Evolutionary conservation across 2,329 filamentous ascomycete species (phyloP).

Genomic region (Verticillium klebahnii): DNA sequence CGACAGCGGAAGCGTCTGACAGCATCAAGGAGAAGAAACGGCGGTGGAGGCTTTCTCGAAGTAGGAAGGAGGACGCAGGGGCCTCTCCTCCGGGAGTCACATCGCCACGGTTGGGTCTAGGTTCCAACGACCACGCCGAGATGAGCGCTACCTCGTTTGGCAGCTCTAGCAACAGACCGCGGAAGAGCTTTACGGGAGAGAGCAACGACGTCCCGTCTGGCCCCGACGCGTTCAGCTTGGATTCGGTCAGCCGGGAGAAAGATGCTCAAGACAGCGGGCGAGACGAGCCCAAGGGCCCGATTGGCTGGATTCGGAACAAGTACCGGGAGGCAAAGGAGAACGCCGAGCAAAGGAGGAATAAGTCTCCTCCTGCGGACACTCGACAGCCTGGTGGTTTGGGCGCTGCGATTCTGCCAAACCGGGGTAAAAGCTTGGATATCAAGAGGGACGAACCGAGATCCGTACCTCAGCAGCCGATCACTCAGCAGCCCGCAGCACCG

Average conservation of each 20-base stretch:
- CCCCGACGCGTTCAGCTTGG: background rate
- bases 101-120: constrained; percentile 44
- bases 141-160: constrained; percentile 65
- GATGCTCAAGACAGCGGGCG: constrained; percentile 23
- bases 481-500: constrained; percentile 1
- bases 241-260: background rate
- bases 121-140: constrained; percentile 59
- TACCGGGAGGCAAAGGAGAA: constrained; percentile 56
- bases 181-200: constrained; percentile 47
- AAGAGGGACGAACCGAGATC: constrained; percentile 30
- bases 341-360: constrained; percentile 49
- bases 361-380: constrained; percentile 46
- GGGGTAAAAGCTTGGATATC: constrained; percentile 34
- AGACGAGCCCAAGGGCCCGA: constrained; percentile 43
- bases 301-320: constrained; percentile 57
- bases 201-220: constrained; percentile 35
- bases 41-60: constrained; percentile 68
- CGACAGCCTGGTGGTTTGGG: constrained; percentile 17
- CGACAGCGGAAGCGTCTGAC: constrained; percentile 27
- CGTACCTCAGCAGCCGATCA: background rate
- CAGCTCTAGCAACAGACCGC: constrained; percentile 48
- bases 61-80: constrained; percentile 50
- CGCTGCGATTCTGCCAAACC: constrained; percentile 20
- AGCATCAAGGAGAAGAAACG: constrained; percentile 65
- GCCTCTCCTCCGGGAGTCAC: constrained; percentile 34